Evolutionary conservation across 164 flowering plant genomes (phyloP).

Genomic region (Warburgia ugandensis): DNA sequence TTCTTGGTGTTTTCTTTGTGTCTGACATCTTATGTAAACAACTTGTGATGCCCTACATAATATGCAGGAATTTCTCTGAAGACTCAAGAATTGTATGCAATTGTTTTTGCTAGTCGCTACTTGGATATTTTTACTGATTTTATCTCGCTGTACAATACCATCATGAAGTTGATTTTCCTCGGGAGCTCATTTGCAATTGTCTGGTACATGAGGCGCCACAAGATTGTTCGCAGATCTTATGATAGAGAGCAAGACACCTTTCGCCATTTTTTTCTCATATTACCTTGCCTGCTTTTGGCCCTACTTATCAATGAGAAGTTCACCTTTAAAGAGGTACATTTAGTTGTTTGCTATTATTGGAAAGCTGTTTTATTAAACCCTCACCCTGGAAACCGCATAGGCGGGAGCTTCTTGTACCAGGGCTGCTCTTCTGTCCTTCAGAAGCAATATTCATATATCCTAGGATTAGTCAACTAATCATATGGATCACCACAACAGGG

Average conservation of each 20-base stretch:
- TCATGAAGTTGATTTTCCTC: conserved; percentile 85
- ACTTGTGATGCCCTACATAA: not conserved
- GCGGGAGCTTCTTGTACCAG: too few relatives aligned
- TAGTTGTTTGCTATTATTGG: conserved; percentile 1
- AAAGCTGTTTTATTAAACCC: not conserved
- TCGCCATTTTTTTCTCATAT: conserved; percentile 60
- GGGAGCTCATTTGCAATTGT: conserved; percentile 91
- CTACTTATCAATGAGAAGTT: conserved; percentile 68
- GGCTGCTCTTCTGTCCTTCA: too few relatives aligned
- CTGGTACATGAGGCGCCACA: conserved; percentile 89
- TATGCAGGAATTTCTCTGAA: conserved; percentile 85
- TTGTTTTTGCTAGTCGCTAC: conserved; percentile 83
- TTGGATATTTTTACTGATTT: conserved; percentile 75
- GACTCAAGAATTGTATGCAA: conserved; percentile 88
- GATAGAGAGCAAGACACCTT: conserved; percentile 92
- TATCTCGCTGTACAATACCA: conserved; percentile 68
- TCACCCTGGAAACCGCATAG: too few relatives aligned
- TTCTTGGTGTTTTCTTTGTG: conserved; percentile 3
- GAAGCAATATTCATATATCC: too few relatives aligned
- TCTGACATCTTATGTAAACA: not conserved
- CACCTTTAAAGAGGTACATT: conserved; percentile 68
- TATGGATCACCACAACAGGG: too few relatives aligned
- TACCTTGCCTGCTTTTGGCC: conserved; percentile 83
- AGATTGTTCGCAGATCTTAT: conserved; percentile 79
- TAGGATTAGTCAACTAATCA: too few relatives aligned